Percentiles rank a stretch among this genome's conserved stretches.
Evolutionary conservation across 2,329 filamentous ascomycete genomes (phyloP).

Genomic region (Penicillium frequentans): DNA sequence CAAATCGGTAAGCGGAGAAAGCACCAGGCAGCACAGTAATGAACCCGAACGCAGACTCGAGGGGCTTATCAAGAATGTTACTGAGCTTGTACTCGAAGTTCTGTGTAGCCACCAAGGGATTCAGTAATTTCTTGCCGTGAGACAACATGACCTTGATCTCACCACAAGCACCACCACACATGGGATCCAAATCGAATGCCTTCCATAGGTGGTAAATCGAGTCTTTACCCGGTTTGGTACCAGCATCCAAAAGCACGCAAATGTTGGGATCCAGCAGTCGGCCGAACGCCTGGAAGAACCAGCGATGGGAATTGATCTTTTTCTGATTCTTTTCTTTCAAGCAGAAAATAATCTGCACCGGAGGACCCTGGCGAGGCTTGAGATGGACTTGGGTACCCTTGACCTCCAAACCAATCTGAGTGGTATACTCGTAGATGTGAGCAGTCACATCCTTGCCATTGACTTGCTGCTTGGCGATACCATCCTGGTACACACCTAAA

Average conservation of each 20-base stretch:
- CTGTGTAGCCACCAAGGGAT: constrained; percentile 91
- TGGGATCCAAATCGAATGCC: constrained; percentile 94
- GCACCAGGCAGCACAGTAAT: constrained; percentile 95
- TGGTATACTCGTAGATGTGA: constrained; percentile 83
- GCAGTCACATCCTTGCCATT: constrained; percentile 95
- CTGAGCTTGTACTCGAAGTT: constrained; percentile 99
- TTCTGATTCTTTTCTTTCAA: constrained; percentile 99
- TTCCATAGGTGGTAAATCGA: constrained; percentile 99
- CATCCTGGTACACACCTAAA: constrained; percentile 96
- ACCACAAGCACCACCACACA: constrained; percentile 95
- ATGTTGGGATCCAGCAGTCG: constrained; percentile 91
- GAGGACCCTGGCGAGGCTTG: constrained; percentile 77
- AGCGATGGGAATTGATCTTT: constrained; percentile 99
- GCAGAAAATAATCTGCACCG: constrained; percentile 96
- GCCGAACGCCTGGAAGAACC: constrained; percentile 98
- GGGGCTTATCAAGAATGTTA: constrained; percentile 96
- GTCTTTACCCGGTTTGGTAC: constrained; percentile 88
- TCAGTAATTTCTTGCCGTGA: constrained; percentile 81
- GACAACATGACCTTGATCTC: constrained; percentile 98
- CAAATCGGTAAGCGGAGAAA: constrained; percentile 95
- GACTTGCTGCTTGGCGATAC: constrained; percentile 97
- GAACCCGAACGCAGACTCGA: constrained; percentile 97
- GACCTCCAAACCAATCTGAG: constrained; percentile 69
- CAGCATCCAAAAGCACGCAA: constrained; percentile 92
- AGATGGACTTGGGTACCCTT: constrained; percentile 87